Base-by-base conservation (phyloP, 2,329 filamentous ascomycete species). In the Achaetomium macrosporum region DNA sequence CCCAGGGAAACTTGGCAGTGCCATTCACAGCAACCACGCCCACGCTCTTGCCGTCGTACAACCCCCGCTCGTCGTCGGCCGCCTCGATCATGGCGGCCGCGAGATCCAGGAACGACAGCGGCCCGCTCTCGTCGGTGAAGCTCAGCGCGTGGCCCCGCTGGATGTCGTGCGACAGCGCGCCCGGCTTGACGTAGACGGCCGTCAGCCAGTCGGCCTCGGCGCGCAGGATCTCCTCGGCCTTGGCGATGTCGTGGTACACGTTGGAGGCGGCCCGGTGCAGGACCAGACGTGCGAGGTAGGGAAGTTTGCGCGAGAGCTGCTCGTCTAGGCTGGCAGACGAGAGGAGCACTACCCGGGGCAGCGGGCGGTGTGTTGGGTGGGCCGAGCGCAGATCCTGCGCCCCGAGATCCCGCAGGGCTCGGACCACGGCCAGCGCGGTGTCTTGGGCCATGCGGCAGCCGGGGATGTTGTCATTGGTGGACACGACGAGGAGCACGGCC, bases 391-490 rank as follows among this genome's bases (percentile, higher is more conserved):
- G 56, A 33, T 1, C 52, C 39, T 17, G 30, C 2, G 5, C 6
- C 36, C 59, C 60, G 6, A 71, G 47, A 2, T 54, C 61, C 46
- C 68, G 43, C 2, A 75, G 61, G 0, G 71, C 72, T 0, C 51
- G 31, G 15, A 78, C 59, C 1, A 77, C 65, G 17, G 53, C 56
- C 2, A 51, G 17, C 0, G 70, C 66, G 2, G 60, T 63, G 56
- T 76, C 71, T 45, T 70, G 66, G 2, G 60, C 61, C 2, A 76
- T 53, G 16, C 61, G 62, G 45, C 64, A 70, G 10, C 69, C 68
- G 0, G 75, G 76, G 1, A 72, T 57, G 61, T 76, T 75, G 63
- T 73, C 69, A 54, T 72, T 73, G 30, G 65, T 71, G 1, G 69
- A 60, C 0, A 73, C 65, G 10, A 63, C 61, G 2, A 72, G 59